Conservation (phyloP, 1,139 yeast genomes). For the Magnusiomyces paraingens region DNA sequence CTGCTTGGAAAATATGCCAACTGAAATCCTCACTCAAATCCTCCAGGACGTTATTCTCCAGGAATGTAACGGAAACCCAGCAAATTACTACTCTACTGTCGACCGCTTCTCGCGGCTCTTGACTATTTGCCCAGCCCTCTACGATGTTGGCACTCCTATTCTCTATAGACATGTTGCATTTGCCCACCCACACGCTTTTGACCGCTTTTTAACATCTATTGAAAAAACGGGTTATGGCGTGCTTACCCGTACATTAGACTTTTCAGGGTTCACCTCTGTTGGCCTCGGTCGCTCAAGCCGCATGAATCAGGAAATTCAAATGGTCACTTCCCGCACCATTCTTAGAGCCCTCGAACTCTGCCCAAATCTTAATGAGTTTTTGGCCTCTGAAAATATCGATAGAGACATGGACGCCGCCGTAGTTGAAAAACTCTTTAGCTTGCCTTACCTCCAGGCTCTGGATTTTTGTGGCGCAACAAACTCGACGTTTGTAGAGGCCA, state of each 20-base stretch:
- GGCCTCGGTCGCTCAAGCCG: conserved; percentile 86
- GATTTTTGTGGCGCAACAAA: conserved; percentile 91
- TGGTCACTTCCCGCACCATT: conserved; percentile 75
- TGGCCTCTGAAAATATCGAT: conserved; percentile 82
- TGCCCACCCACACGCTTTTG: conserved; percentile 77
- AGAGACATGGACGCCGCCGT: conserved; percentile 64
- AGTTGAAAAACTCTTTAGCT: conserved; percentile 51
- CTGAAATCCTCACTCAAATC: conserved; percentile 30
- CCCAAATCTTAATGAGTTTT: conserved; percentile 67
- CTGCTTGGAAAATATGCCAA: conserved; percentile 26
- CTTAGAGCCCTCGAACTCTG: conserved; percentile 52
- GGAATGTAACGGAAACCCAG: conserved; percentile 16
- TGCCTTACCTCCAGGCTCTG: conserved; percentile 56
- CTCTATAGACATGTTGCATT: conserved; percentile 64
- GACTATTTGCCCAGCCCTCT: conserved; percentile 31
- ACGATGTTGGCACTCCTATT: conserved; percentile 36
- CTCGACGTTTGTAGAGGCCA: conserved; percentile 55
- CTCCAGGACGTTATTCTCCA: conserved; percentile 27
- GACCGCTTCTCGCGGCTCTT: conserved; percentile 25
- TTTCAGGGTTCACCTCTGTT: conserved; percentile 81
- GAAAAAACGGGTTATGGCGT: conserved; percentile 50
- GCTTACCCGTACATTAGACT: conserved; percentile 72
- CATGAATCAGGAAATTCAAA: conserved; percentile 87
- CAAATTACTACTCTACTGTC: conserved; percentile 20
- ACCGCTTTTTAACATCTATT: conserved; percentile 58